phyloP scores from a whole-genome alignment of 805 yeast species.

The Saccharomyces cerevisiae region DNA sequence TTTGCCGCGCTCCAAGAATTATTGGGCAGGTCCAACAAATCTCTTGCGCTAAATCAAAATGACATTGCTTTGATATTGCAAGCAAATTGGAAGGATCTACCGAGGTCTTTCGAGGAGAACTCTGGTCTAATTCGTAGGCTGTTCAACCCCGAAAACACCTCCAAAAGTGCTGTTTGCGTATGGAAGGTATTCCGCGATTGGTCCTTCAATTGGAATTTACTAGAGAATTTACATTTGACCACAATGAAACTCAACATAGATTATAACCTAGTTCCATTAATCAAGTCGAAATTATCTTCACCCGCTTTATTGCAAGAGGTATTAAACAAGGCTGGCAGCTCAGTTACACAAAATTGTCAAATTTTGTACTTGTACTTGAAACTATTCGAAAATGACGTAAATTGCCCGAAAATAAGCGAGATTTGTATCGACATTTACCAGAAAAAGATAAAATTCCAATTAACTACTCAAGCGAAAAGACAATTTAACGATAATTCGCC shows the following conservation, averaged over 20 bases:
- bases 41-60: not conserved
- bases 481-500: conserved; percentile 19
- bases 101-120: not conserved
- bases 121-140: not conserved
- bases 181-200: conserved; percentile 19
- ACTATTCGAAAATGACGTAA: conserved; percentile 21
- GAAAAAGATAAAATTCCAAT: conserved; percentile 1
- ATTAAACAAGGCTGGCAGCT: not conserved
- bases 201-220: conserved; percentile 16
- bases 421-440: conserved; percentile 2
- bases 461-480: conserved; percentile 7
- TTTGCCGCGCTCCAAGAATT: conserved; percentile 83
- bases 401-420: conserved; percentile 12
- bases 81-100: not conserved
- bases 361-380: conserved; percentile 10
- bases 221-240: conserved; percentile 12
- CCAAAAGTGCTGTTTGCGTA: not conserved
- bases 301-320: not conserved
- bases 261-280: not conserved
- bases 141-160: not conserved
- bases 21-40: conserved; percentile 40
- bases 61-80: not conserved
- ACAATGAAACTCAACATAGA: conserved; percentile 7
- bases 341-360: not conserved
- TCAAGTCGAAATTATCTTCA: not conserved